Evolutionary conservation across 73 alveolate species (phyloP).

Genomic region (Loxodes magnus): DNA sequence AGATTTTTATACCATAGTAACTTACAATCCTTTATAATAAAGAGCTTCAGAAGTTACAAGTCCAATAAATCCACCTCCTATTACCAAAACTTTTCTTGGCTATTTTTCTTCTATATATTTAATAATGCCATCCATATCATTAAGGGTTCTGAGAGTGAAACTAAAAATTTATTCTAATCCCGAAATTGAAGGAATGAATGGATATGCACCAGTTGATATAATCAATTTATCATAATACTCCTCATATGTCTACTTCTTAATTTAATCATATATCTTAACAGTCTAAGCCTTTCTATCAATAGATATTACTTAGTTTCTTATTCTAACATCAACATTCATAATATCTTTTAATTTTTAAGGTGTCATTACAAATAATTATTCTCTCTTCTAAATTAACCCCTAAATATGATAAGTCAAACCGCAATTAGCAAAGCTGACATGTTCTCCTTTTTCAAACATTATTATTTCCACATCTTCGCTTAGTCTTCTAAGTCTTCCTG

Average conservation of each 20-base stretch:
- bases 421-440: constrained; percentile 13
- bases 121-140: not conserved
- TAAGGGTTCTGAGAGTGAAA: not conserved
- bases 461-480: not conserved
- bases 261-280: no score
- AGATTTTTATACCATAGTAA: no score
- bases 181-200: constrained; percentile 1
- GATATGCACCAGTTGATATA: constrained; percentile 2
- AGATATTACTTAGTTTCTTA: no score
- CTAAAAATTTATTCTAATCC: constrained; percentile 8
- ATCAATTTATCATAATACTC: not conserved
- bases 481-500: constrained; percentile 7
- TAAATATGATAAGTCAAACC: constrained; percentile 11
- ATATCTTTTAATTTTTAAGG: no score
- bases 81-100: not conserved
- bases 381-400: no score
- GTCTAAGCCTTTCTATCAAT: no score
- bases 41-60: constrained; percentile 7
- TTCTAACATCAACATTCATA: no score
- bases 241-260: no score
- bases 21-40: not conserved
- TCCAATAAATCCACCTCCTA: constrained; percentile 16
- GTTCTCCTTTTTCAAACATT: constrained; percentile 8
- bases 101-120: not conserved
- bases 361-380: no score